Conservation (phyloP, 495 filamentous ascomycete genomes). For the Penicillium simplicissimum region DNA sequence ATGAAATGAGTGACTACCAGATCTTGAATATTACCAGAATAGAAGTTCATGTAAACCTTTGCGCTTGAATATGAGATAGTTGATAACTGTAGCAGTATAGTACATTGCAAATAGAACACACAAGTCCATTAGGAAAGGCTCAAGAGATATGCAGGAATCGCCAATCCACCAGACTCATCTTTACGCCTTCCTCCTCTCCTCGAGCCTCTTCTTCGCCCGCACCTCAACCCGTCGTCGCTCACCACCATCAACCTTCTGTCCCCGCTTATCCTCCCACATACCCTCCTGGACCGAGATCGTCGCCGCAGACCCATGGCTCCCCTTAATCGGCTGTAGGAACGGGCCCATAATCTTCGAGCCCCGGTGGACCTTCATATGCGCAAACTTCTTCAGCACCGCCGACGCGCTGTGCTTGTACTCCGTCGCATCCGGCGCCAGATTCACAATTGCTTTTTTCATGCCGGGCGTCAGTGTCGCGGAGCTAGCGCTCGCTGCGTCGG, state of each 20-base stretch:
- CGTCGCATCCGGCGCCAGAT: constrained; percentile 59
- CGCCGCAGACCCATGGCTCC: constrained; percentile 58
- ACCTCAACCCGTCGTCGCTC: constrained; percentile 87
- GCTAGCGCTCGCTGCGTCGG: constrained; percentile 8
- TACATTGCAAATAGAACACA: constrained; percentile 26
- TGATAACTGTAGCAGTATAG: constrained; percentile 25
- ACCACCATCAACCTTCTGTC: constrained; percentile 93
- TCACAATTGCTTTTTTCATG: constrained; percentile 66
- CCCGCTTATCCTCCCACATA: constrained; percentile 83
- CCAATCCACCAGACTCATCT: constrained; percentile 3
- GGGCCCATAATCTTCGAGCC: constrained; percentile 69
- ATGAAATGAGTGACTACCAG: background rate
- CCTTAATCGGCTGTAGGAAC: constrained; percentile 65
- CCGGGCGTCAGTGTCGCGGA: constrained; percentile 53
- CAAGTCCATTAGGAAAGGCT: constrained; percentile 14
- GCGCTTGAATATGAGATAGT: constrained; percentile 11
- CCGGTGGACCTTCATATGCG: constrained; percentile 64
- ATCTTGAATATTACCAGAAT: background rate
- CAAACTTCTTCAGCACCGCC: constrained; percentile 50
- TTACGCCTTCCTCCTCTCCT: constrained; percentile 45
- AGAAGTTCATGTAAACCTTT: background rate
- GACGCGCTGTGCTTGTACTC: constrained; percentile 41
- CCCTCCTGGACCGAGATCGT: constrained; percentile 72
- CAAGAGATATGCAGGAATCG: constrained; percentile 27
- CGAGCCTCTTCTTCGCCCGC: constrained; percentile 62